A percentile compares a stretch with the other conserved stretches of the same genome.
Conservation (phyloP, 2,329 filamentous ascomycete genomes). For the Blastomyces parvus region DNA sequence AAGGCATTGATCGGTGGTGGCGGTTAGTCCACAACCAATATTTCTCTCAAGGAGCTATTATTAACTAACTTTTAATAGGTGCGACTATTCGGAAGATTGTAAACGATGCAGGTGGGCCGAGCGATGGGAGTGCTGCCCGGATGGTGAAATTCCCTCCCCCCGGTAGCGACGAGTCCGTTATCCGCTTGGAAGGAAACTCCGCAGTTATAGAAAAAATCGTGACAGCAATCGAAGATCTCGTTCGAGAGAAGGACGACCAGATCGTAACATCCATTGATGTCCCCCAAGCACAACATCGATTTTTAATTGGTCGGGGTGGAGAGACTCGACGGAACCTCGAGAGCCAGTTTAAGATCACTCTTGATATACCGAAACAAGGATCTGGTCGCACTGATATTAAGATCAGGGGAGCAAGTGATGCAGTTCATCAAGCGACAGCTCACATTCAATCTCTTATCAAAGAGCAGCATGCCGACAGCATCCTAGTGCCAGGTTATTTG, state of each 20-base stretch:
- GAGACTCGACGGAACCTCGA: conserved; percentile 79
- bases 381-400: conserved; percentile 77
- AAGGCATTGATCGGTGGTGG: conserved; percentile 77
- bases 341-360: conserved; percentile 70
- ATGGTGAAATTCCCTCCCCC: conserved; percentile 92
- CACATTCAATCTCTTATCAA: conserved; percentile 70
- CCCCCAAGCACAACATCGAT: conserved; percentile 78
- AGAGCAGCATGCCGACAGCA: conserved; percentile 76
- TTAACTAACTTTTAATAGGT: conserved; percentile 48
- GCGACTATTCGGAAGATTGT: conserved; percentile 80
- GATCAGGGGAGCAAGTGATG: conserved; percentile 65
- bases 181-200: conserved; percentile 78
- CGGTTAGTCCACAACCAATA: conserved; percentile 51
- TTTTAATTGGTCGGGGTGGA: conserved; percentile 84
- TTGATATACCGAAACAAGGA: conserved; percentile 87
- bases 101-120: conserved; percentile 75
- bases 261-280: conserved; percentile 70
- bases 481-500: conserved; percentile 71
- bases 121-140: conserved; percentile 74
- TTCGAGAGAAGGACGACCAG: conserved; percentile 74
- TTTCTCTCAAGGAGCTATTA: background rate
- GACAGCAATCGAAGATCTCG: conserved; percentile 68
- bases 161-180: conserved; percentile 69
- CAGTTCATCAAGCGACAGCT: conserved; percentile 76
- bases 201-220: conserved; percentile 84